Evolutionary conservation across 2,329 filamentous ascomycete genomes (phyloP).

Genomic region (Aspergillus uvarum): DNA sequence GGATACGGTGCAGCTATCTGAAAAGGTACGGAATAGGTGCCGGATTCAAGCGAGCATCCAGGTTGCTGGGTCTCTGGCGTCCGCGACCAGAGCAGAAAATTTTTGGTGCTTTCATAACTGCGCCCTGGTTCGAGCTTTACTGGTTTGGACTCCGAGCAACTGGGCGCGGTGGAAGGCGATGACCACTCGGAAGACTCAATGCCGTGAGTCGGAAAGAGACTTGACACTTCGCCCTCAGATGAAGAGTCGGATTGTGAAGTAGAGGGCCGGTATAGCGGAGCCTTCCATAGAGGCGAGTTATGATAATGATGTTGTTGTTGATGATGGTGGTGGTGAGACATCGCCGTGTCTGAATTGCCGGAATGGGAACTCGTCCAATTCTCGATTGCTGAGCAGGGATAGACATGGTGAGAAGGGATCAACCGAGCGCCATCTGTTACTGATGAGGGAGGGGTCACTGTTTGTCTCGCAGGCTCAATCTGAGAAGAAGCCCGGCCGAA

Average conservation of each 20-base stretch:
- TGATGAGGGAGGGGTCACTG: slow-evolving; percentile 15
- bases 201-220: slow-evolving; percentile 12
- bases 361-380: slow-evolving; percentile 28
- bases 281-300: slow-evolving; percentile 1
- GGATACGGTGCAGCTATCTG: slow-evolving; percentile 10
- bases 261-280: not conserved
- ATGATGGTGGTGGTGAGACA: slow-evolving; percentile 15
- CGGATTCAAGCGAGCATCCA: slow-evolving; percentile 5
- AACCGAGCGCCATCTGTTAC: slow-evolving; percentile 16
- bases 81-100: slow-evolving; percentile 16
- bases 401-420: slow-evolving; percentile 14
- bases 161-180: slow-evolving; percentile 14
- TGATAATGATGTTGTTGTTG: not conserved
- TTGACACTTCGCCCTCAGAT: slow-evolving; percentile 9
- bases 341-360: slow-evolving; percentile 19
- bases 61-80: slow-evolving; percentile 6
- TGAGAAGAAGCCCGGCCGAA: slow-evolving; percentile 24
- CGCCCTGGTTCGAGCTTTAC: slow-evolving; percentile 12
- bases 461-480: slow-evolving; percentile 19
- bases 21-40: slow-evolving; percentile 13
- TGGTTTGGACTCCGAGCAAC: slow-evolving; percentile 14
- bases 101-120: slow-evolving; percentile 7
- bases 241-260: not conserved
- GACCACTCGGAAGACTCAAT: slow-evolving; percentile 12
- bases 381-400: slow-evolving; percentile 18